These are phyloP conservation scores for Plasmodium vinckei DNA, from an alignment of 169 alveolate genomes.

Conservation along the genomic window DNA sequence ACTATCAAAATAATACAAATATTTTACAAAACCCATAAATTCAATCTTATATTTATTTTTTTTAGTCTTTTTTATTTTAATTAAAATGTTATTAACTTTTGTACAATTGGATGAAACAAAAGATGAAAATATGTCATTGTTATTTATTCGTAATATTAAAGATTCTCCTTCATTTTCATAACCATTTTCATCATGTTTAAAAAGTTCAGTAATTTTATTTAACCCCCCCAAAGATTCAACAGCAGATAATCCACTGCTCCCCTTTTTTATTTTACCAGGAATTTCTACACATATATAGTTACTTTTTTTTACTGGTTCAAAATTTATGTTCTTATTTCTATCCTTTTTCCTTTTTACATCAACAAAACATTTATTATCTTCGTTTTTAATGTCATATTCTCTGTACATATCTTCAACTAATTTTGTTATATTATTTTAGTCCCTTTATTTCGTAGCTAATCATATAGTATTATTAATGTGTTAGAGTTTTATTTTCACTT, in stretches of 20 bases:
- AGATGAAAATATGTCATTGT: constrained; percentile 72
- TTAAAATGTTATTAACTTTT: constrained; percentile 58
- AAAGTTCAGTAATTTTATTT: constrained; percentile 60
- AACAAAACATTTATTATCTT: constrained; percentile 16
- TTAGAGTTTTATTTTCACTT: too few relatives aligned
- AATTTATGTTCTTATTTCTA: constrained; percentile 31
- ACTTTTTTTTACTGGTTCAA: constrained; percentile 24
- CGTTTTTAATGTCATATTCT: not conserved
- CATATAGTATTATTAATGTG: too few relatives aligned
- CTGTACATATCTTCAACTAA: constrained; percentile 10
- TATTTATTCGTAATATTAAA: constrained; percentile 47
- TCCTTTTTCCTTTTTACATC: constrained; percentile 18
- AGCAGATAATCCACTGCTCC: constrained; percentile 67
- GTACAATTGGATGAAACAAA: constrained; percentile 57
- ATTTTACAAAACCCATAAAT: constrained; percentile 59
- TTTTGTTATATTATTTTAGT: not conserved
- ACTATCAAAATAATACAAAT: constrained; percentile 66
- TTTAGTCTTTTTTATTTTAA: constrained; percentile 59
- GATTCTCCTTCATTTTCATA: constrained; percentile 19
- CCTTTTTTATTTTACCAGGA: constrained; percentile 65
- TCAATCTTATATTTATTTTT: constrained; percentile 56
- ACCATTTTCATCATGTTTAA: constrained; percentile 8
- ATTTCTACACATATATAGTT: constrained; percentile 68
- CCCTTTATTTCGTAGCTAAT: too few relatives aligned
- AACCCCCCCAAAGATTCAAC: constrained; percentile 74